Evolutionary conservation across 2,329 filamentous ascomycete genomes (phyloP).

Genomic region (Apiospora arundinis): DNA sequence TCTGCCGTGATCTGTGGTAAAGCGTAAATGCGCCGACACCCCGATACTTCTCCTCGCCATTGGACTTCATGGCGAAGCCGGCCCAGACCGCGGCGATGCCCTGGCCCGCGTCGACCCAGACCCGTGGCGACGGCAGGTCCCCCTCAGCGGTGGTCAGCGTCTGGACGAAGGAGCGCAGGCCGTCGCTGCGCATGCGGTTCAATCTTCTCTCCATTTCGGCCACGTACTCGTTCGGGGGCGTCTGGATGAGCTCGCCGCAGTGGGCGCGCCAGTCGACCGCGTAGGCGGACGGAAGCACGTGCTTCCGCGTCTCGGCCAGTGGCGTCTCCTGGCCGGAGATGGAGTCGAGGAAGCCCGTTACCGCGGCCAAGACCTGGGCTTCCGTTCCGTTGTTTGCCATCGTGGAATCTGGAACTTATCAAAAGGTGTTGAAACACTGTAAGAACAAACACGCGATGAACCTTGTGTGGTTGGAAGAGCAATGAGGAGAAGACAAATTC

Average conservation of each 20-base stretch:
- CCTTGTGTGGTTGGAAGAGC: too few species aligned
- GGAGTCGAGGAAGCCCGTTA: background rate
- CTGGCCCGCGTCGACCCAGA: background rate
- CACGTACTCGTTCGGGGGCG: background rate
- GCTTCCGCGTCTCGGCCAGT: background rate
- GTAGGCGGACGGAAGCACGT: background rate
- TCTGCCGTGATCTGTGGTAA: background rate
- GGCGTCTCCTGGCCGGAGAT: background rate
- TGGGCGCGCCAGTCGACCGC: conserved; percentile 6
- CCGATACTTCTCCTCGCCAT: conserved; percentile 15
- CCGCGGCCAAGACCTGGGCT: background rate
- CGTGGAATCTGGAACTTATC: background rate
- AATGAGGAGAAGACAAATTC: background rate
- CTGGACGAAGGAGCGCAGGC: conserved; percentile 2
- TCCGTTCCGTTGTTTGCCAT: background rate
- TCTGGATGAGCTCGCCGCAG: background rate
- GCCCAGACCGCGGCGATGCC: conserved; percentile 13
- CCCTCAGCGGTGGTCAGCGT: background rate
- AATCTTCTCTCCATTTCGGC: background rate
- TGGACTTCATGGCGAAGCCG: background rate
- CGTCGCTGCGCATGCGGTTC: background rate
- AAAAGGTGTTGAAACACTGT: too few species aligned
- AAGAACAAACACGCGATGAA: too few species aligned
- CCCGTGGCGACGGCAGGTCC: background rate
- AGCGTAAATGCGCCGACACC: background rate